phyloP scores from a whole-genome alignment of 306 rosid species.

The Glycine soja region DNA sequence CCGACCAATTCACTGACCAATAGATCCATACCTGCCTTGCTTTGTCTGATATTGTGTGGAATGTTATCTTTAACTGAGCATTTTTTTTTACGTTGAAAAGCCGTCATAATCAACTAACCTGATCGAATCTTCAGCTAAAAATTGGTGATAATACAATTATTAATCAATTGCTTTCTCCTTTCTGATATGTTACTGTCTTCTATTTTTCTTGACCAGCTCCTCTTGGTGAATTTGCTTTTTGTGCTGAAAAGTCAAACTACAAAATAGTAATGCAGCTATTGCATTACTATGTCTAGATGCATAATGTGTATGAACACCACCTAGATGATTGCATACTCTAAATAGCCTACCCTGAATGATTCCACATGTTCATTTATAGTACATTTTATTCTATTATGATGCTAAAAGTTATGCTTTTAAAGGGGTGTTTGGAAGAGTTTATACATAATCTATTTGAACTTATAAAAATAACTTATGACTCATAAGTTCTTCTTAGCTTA shows the following conservation, averaged over 20 bases:
- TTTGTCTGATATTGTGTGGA: conserved; percentile 18
- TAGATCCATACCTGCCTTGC: neutral
- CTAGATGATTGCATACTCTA: conserved; percentile 3
- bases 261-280: neutral
- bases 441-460: neutral
- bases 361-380: no score
- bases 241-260: neutral
- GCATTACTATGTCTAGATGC: neutral
- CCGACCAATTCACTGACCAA: conserved; percentile 25
- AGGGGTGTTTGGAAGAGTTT: neutral
- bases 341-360: neutral
- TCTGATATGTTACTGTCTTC: neutral
- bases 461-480: neutral
- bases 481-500: neutral
- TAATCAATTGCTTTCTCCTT: conserved; percentile 19
- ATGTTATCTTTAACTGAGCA: conserved; percentile 32
- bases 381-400: no score
- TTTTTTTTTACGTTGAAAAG: conserved; percentile 10
- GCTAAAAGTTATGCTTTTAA: no score
- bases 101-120: conserved; percentile 25
- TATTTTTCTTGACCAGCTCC: neutral
- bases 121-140: neutral
- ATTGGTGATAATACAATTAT: neutral
- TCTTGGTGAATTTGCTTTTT: conserved; percentile 15
- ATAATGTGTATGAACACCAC: neutral